Conservation (phyloP, 352 stramenopile species). For the Globisporangium nunn region DNA sequence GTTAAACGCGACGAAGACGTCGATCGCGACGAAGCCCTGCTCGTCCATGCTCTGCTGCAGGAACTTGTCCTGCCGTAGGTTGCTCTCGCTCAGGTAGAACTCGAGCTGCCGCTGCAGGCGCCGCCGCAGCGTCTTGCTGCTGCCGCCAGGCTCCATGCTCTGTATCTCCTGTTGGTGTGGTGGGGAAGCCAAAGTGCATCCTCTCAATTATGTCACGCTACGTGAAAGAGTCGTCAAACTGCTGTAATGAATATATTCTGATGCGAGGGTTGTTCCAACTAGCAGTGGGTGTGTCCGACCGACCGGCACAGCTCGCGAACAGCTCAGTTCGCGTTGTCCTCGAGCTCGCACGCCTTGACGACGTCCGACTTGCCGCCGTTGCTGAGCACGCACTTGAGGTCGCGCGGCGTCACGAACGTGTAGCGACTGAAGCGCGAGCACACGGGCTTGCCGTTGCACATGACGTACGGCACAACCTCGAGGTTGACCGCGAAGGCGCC, state of each 20-base stretch:
- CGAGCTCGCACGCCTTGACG: constrained; percentile 12
- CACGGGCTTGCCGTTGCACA: constrained; percentile 19
- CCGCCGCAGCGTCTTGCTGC: constrained; percentile 57
- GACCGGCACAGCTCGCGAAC: no score
- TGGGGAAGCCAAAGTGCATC: not conserved
- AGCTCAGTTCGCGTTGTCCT: constrained; percentile 4
- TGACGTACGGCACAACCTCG: constrained; percentile 5
- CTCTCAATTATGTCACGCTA: not conserved
- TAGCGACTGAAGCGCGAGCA: constrained; percentile 17
- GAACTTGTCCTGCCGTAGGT: constrained; percentile 77
- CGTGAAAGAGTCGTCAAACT: not conserved
- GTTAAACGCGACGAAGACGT: constrained; percentile 66
- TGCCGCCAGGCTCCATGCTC: constrained; percentile 15
- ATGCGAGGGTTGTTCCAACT: not conserved
- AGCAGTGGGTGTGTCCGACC: not conserved
- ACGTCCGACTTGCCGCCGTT: constrained; percentile 15
- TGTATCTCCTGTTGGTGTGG: not conserved
- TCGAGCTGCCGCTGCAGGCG: constrained; percentile 74
- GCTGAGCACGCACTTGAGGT: constrained; percentile 18
- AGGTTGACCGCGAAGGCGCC: constrained; percentile 7
- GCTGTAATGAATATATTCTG: not conserved
- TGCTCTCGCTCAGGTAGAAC: constrained; percentile 76
- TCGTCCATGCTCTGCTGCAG: constrained; percentile 69
- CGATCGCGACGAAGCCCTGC: constrained; percentile 41
- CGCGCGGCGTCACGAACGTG: constrained; percentile 10